Evolutionary conservation across 2,329 filamentous ascomycete species (phyloP).

Genomic region (Grosmannia huntii): DNA sequence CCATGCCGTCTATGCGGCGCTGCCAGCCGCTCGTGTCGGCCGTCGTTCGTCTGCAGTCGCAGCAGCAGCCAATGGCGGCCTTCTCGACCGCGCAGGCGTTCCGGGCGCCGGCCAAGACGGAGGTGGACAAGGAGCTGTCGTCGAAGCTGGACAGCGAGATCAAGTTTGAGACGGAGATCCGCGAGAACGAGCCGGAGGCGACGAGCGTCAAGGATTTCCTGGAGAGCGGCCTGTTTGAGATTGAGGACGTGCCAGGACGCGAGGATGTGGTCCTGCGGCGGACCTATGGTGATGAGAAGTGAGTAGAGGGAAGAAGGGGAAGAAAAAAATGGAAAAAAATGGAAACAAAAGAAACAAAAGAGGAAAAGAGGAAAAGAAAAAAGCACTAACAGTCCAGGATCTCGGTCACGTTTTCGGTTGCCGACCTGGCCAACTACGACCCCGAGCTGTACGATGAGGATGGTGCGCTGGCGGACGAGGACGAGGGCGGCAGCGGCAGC

Average conservation of each 20-base stretch:
- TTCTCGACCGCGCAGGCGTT: slow-evolving; percentile 38
- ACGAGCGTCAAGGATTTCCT: slow-evolving; percentile 78
- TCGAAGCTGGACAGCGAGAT: slow-evolving; percentile 80
- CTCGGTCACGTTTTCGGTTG: slow-evolving; percentile 72
- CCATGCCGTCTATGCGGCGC: slow-evolving; percentile 21
- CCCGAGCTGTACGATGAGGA: slow-evolving; percentile 47
- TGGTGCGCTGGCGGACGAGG: slow-evolving; percentile 40
- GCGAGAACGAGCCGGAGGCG: slow-evolving; percentile 57
- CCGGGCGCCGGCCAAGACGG: slow-evolving; percentile 22
- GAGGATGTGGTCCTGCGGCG: slow-evolving; percentile 80
- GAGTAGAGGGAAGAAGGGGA: neutral
- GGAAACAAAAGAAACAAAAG: no score
- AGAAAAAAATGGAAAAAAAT: neutral
- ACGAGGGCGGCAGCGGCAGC: slow-evolving; percentile 28
- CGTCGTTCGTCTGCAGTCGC: neutral
- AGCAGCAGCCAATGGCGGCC: slow-evolving; percentile 18
- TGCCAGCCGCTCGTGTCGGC: slow-evolving; percentile 10
- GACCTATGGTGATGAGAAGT: slow-evolving; percentile 81
- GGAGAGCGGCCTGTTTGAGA: slow-evolving; percentile 71
- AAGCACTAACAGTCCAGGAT: slow-evolving; percentile 19
- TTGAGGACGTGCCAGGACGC: slow-evolving; percentile 69
- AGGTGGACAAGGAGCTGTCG: slow-evolving; percentile 66
- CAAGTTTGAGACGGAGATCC: slow-evolving; percentile 70
- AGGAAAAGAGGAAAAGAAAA: neutral
- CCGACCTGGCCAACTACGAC: slow-evolving; percentile 60